phyloP scores from a whole-genome alignment of 345 rosid species.

The Dovyalis caffra region DNA sequence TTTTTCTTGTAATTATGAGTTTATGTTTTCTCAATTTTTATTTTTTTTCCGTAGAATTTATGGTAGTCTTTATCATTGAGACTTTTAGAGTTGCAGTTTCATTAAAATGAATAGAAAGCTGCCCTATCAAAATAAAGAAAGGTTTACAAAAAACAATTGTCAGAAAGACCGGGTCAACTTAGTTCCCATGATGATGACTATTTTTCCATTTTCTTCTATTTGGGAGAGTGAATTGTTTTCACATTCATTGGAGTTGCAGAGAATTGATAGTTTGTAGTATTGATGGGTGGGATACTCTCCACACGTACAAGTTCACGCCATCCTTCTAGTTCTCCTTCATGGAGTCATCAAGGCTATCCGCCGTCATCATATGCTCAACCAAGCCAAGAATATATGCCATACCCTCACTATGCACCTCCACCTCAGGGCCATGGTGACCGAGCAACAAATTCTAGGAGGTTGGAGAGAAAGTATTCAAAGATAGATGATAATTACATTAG shows the following conservation, averaged over 20 bases:
- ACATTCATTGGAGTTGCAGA: slow-evolving; percentile 21
- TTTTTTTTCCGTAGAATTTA: background rate
- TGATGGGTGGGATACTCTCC: slow-evolving; percentile 61
- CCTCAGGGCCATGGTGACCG: slow-evolving; percentile 38
- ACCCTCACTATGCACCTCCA: slow-evolving; percentile 35
- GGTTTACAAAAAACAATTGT: background rate
- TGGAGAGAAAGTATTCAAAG: slow-evolving; percentile 66
- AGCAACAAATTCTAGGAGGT: slow-evolving; percentile 38
- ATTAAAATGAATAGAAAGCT: background rate
- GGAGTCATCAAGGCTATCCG: slow-evolving; percentile 40
- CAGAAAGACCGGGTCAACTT: background rate
- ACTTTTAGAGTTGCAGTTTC: background rate
- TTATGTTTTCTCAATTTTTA: background rate
- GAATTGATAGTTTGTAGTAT: slow-evolving; percentile 10
- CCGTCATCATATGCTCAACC: slow-evolving; percentile 44
- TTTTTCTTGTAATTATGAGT: background rate
- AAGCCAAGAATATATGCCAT: slow-evolving; percentile 37
- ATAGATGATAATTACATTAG: slow-evolving; percentile 60
- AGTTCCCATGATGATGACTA: background rate
- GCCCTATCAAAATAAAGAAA: background rate
- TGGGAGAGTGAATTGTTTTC: slow-evolving; percentile 11
- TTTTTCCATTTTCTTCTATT: background rate
- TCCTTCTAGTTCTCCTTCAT: slow-evolving; percentile 41
- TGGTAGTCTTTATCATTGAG: background rate
- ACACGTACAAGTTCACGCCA: slow-evolving; percentile 33